These are phyloP conservation scores for Melastoma candidum DNA, from an alignment of 441 rosid species.

Conservation along the genomic window DNA sequence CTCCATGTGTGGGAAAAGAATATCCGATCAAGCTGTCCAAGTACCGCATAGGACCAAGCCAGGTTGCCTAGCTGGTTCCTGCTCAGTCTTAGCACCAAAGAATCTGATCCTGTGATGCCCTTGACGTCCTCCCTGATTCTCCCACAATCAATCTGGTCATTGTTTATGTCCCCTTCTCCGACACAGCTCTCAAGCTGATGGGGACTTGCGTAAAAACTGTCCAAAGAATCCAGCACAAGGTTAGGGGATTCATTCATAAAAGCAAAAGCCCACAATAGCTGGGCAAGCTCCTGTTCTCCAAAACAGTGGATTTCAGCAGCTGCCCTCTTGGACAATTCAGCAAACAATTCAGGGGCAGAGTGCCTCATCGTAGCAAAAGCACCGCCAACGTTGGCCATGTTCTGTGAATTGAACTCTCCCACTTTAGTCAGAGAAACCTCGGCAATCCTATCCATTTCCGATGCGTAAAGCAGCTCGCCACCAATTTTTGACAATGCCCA, in stretches of 20 bases:
- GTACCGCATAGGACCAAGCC: constrained; percentile 98
- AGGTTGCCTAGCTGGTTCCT: constrained; percentile 85
- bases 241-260: constrained; percentile 65
- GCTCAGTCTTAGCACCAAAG: constrained; percentile 46
- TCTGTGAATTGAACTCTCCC: too few species aligned
- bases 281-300: constrained; percentile 80
- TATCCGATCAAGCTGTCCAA: constrained; percentile 51
- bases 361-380: constrained; percentile 90
- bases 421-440: too few species aligned
- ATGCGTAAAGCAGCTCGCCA: constrained; percentile 73
- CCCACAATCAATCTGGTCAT: constrained; percentile 18
- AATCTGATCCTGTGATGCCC: constrained; percentile 17
- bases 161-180: constrained; percentile 20
- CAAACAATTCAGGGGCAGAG: constrained; percentile 66
- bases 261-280: constrained; percentile 88
- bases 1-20: constrained; percentile 74
- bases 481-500: constrained; percentile 96
- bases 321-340: constrained; percentile 58
- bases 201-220: constrained; percentile 36
- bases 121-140: constrained; percentile 18
- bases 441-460: constrained; percentile 96
- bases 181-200: constrained; percentile 43
- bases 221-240: constrained; percentile 55
- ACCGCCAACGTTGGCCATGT: constrained; percentile 48
- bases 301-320: constrained; percentile 39